phyloP scores from a whole-genome alignment of 1,139 yeast species.

The Kazachstania sp. region DNA sequence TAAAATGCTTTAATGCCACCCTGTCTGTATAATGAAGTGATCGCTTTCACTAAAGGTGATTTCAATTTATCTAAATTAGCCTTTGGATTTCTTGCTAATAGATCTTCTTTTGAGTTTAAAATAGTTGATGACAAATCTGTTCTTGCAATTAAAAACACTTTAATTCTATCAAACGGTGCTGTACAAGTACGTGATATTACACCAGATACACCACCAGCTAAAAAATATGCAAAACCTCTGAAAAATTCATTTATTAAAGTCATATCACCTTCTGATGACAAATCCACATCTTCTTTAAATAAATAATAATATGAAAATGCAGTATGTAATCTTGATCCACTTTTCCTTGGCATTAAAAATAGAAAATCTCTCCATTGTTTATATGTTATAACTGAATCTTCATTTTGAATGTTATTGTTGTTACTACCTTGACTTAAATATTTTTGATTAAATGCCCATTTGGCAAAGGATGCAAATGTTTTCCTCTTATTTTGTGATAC shows the following conservation, averaged over 20 bases:
- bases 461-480: conserved; percentile 18
- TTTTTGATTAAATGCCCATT: conserved; percentile 36
- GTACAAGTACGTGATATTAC: conserved; percentile 96
- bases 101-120: conserved; percentile 45
- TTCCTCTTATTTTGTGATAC: conserved; percentile 8
- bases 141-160: conserved; percentile 87
- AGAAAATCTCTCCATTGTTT: conserved; percentile 83
- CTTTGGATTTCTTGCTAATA: conserved; percentile 36
- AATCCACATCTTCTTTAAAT: conserved; percentile 71
- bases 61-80: conserved; percentile 37
- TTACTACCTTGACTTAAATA: conserved; percentile 41
- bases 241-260: conserved; percentile 70
- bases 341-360: conserved; percentile 67
- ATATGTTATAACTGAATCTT: conserved; percentile 43
- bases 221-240: conserved; percentile 79
- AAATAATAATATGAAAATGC: conserved; percentile 55
- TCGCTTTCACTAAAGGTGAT: conserved; percentile 73
- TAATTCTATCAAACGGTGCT: conserved; percentile 92
- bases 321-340: conserved; percentile 63
- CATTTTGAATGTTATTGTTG: conserved; percentile 34
- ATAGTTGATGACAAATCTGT: conserved; percentile 70
- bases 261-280: conserved; percentile 82
- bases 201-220: conserved; percentile 94
- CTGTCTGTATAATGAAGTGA: conserved; percentile 71
- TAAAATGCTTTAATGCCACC: conserved; percentile 85